These are phyloP conservation scores for Aspergillus floridensis DNA, from an alignment of 2,329 filamentous ascomycete species.

Conservation along the genomic window DNA sequence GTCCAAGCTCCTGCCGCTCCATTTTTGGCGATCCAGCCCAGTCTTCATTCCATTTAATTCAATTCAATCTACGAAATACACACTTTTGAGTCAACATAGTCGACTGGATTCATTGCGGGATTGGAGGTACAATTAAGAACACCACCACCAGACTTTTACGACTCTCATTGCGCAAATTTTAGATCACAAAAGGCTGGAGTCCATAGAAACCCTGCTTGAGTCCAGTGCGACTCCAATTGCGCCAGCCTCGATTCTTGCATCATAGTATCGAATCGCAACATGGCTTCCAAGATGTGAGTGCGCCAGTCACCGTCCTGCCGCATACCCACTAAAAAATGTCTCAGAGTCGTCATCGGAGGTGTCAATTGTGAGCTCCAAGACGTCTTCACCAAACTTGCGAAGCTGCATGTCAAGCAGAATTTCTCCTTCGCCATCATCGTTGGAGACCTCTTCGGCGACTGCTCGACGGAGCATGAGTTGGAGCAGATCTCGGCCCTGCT, in stretches of 20 bases:
- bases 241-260: slow-evolving; percentile 10
- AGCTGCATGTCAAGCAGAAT: slow-evolving; percentile 79
- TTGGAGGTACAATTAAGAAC: no score
- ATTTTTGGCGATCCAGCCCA: slow-evolving; percentile 11
- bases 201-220: neutral
- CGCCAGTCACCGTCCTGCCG: neutral
- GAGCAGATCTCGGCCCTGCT: slow-evolving; percentile 65
- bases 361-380: slow-evolving; percentile 74
- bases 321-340: slow-evolving; percentile 15
- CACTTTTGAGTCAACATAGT: no score
- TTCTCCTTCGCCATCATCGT: slow-evolving; percentile 83
- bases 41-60: no score
- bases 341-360: slow-evolving; percentile 71
- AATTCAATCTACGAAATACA: no score
- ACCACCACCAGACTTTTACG: no score
- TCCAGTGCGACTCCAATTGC: slow-evolving; percentile 4
- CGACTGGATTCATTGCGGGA: neutral
- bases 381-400: slow-evolving; percentile 75
- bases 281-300: slow-evolving; percentile 59
- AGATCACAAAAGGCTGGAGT: neutral
- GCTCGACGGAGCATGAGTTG: slow-evolving; percentile 49
- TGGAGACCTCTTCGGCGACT: slow-evolving; percentile 74
- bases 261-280: slow-evolving; percentile 26
- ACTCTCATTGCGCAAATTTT: neutral
- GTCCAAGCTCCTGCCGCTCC: slow-evolving; percentile 32